phyloP scores from a whole-genome alignment of 179 eudicot genomes.

The Beta corolliflora region DNA sequence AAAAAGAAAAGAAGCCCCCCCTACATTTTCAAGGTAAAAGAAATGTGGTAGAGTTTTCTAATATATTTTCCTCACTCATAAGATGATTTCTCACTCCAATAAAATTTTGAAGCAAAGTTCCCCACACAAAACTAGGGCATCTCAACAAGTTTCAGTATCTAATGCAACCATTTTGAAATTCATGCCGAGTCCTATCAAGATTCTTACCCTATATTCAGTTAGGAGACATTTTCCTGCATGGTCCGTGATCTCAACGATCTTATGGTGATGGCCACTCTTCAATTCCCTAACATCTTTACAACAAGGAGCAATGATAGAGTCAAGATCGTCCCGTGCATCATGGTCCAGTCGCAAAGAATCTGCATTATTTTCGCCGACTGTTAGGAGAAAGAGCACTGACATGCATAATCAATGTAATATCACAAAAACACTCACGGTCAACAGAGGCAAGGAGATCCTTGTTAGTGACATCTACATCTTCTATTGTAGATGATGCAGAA shows the following conservation, averaged over 20 bases:
- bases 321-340: slow-evolving; percentile 78
- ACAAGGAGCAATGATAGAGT: slow-evolving; percentile 87
- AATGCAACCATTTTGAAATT: not conserved
- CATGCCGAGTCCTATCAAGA: not conserved
- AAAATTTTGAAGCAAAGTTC: not conserved
- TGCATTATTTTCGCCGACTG: slow-evolving; percentile 30
- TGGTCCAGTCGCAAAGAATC: slow-evolving; percentile 86
- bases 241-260: slow-evolving; percentile 81
- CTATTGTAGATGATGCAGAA: slow-evolving; percentile 66
- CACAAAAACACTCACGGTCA: slow-evolving; percentile 57
- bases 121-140: not conserved
- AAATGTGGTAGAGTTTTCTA: not conserved
- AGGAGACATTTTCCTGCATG: slow-evolving; percentile 83
- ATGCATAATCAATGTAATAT: not conserved
- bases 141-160: not conserved
- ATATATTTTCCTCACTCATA: not conserved
- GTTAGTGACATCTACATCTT: slow-evolving; percentile 66
- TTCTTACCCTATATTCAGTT: slow-evolving; percentile 75
- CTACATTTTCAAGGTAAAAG: not conserved
- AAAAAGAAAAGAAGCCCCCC: too few relatives aligned
- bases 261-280: slow-evolving; percentile 81
- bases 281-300: slow-evolving; percentile 81
- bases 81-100: not conserved
- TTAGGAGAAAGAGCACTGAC: slow-evolving; percentile 21
- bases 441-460: slow-evolving; percentile 70